Percentiles rank a stretch among this genome's conserved stretches.
Evolutionary conservation across 2,329 filamentous ascomycete genomes (phyloP).

Genomic region (Diaporthe helianthi): DNA sequence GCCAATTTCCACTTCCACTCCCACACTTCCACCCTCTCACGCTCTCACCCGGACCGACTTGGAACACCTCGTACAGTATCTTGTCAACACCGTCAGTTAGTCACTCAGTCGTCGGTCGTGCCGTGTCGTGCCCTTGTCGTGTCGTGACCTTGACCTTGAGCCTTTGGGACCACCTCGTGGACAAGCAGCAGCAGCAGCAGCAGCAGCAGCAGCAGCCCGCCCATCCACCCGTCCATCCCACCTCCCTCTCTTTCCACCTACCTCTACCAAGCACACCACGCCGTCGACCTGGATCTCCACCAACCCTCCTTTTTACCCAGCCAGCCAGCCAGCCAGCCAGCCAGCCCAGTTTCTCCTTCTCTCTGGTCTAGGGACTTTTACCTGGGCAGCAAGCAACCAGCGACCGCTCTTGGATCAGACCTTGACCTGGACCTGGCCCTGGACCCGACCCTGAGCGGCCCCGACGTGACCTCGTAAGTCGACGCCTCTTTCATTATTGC

Average conservation of each 20-base stretch:
- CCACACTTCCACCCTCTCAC: conserved; percentile 19
- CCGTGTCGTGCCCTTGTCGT: conserved; percentile 25
- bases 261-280: conserved; percentile 23
- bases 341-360: not conserved
- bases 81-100: conserved; percentile 21
- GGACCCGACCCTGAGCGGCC: conserved; percentile 17
- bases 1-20: conserved; percentile 32
- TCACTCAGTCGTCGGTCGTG: conserved; percentile 23
- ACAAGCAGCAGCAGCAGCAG: too few relatives aligned
- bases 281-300: conserved; percentile 15
- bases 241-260: conserved; percentile 22
- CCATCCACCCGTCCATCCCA: not conserved
- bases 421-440: conserved; percentile 18
- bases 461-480: conserved; percentile 16
- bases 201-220: not conserved
- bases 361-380: not conserved
- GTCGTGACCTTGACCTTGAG: conserved; percentile 25
- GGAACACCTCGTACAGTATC: conserved; percentile 13
- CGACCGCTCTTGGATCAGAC: not conserved
- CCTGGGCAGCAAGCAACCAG: not conserved
- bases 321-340: not conserved
- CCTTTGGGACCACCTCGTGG: not conserved
- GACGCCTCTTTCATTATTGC: conserved; percentile 10
- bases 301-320: not conserved
- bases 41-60: conserved; percentile 22